phyloP scores from a whole-genome alignment of 2,329 filamentous ascomycete species.

The Fonsecaea pugnacius region DNA sequence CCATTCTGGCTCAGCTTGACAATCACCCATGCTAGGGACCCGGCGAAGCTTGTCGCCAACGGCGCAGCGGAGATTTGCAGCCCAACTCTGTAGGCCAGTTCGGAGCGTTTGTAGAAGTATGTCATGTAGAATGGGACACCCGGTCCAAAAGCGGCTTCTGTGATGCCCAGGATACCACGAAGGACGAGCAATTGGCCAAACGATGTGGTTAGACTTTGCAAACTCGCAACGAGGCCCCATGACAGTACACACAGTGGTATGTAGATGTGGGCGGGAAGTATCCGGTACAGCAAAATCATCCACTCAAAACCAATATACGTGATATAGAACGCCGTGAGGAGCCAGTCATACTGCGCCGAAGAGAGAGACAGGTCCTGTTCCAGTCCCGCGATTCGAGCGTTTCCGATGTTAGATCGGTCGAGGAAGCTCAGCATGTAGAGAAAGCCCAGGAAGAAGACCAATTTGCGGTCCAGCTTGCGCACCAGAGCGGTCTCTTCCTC shows the following conservation, averaged over 20 bases:
- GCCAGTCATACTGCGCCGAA: constrained; percentile 63
- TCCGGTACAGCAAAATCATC: constrained; percentile 67
- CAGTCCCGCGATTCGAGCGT: constrained; percentile 66
- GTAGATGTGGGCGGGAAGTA: constrained; percentile 66
- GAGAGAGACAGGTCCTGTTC: constrained; percentile 59
- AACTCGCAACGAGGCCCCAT: constrained; percentile 76
- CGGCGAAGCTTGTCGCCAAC: constrained; percentile 70
- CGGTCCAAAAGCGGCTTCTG: constrained; percentile 66
- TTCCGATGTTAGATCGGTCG: constrained; percentile 75
- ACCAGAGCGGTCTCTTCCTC: constrained; percentile 76
- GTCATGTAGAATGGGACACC: constrained; percentile 68
- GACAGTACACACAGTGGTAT: constrained; percentile 66
- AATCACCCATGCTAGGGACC: constrained; percentile 76
- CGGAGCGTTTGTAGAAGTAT: constrained; percentile 66
- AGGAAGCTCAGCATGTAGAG: constrained; percentile 85
- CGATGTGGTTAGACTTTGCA: constrained; percentile 60
- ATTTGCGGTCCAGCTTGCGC: constrained; percentile 73
- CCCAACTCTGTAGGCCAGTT: constrained; percentile 82
- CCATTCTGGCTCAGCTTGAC: constrained; percentile 67
- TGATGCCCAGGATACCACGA: constrained; percentile 55
- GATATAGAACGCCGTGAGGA: constrained; percentile 66
- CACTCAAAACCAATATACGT: constrained; percentile 68
- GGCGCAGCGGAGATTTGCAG: constrained; percentile 79
- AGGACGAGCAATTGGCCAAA: constrained; percentile 54
- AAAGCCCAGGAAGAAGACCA: constrained; percentile 80